A percentile compares a stretch with the other conserved stretches of the same genome.
phyloP scores from a whole-genome alignment of 352 stramenopile species.

The Bremia lactucae region DNA sequence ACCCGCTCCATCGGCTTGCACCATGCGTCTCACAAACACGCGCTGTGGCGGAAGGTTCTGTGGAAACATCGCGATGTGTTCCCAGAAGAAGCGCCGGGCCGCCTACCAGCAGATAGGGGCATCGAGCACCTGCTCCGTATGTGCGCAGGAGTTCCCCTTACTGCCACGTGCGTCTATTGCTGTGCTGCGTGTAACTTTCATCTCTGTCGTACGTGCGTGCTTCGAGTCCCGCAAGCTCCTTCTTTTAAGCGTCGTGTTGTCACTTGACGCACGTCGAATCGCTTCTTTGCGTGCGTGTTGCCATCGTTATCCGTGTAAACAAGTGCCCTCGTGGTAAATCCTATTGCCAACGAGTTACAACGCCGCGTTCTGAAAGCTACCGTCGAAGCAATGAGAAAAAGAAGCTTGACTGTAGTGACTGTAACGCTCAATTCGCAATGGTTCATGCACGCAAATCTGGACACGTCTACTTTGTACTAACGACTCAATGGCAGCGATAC shows the following conservation, averaged over 20 bases:
- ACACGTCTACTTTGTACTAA: slow-evolving; percentile 58
- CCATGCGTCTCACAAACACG: too few relatives aligned
- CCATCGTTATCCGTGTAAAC: slow-evolving; percentile 10
- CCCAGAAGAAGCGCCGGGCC: too few relatives aligned
- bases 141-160: too few relatives aligned
- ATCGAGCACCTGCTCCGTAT: too few relatives aligned
- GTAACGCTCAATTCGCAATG: slow-evolving; percentile 50
- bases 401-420: slow-evolving; percentile 42
- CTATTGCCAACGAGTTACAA: slow-evolving; percentile 37
- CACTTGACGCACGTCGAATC: slow-evolving; percentile 11
- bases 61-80: too few relatives aligned
- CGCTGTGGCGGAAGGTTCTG: too few relatives aligned
- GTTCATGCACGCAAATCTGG: slow-evolving; percentile 45
- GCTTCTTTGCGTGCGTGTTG: slow-evolving; percentile 33
- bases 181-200: slow-evolving; percentile 48
- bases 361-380: slow-evolving; percentile 30
- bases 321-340: slow-evolving; percentile 14
- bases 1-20: too few relatives aligned
- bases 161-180: too few relatives aligned
- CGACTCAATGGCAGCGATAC: slow-evolving; percentile 28
- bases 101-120: too few relatives aligned
- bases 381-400: too few relatives aligned
- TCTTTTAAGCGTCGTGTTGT: slow-evolving; percentile 2
- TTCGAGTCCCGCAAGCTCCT: slow-evolving; percentile 56
- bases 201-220: slow-evolving; percentile 49